Evolutionary conservation across 192 early-diverging fungal species (phyloP).

Genomic region (Mortierella alpina): DNA sequence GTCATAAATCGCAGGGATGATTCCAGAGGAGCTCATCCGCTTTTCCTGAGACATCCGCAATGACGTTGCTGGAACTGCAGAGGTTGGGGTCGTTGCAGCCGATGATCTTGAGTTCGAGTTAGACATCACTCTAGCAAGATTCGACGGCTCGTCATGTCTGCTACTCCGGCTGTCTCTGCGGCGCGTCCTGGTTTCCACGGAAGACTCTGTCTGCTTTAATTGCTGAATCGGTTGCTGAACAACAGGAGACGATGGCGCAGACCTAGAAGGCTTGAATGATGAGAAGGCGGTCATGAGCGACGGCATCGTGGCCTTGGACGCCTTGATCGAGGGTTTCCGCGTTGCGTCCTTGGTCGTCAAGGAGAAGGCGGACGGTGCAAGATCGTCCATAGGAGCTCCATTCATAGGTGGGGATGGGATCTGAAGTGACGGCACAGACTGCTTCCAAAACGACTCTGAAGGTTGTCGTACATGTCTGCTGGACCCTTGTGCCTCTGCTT

Average conservation of each 20-base stretch:
- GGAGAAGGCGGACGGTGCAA: background rate
- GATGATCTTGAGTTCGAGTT: slow-evolving; percentile 6
- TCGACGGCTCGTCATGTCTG: slow-evolving; percentile 19
- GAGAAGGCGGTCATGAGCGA: slow-evolving; percentile 52
- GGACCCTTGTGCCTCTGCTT: background rate
- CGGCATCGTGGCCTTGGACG: slow-evolving; percentile 51
- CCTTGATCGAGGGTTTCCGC: slow-evolving; percentile 46
- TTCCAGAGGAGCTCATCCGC: too few species aligned
- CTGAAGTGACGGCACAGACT: slow-evolving; percentile 13
- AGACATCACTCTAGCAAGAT: slow-evolving; percentile 8
- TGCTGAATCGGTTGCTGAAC: slow-evolving; percentile 5
- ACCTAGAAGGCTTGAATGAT: slow-evolving; percentile 41
- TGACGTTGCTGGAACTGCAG: background rate
- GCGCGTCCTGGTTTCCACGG: background rate
- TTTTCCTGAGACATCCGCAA: background rate
- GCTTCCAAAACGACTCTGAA: background rate
- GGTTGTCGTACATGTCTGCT: too few species aligned
- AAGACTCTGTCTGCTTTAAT: background rate
- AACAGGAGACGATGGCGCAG: slow-evolving; percentile 34
- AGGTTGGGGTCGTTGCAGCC: slow-evolving; percentile 15
- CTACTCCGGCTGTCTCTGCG: slow-evolving; percentile 2
- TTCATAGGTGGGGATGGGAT: slow-evolving; percentile 16
- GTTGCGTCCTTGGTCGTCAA: slow-evolving; percentile 3
- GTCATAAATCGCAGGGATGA: background rate
- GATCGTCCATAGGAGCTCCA: background rate